Percentiles rank a stretch among this genome's conserved stretches.
phyloP scores from a whole-genome alignment of 805 yeast genomes.

The Candida sakaeoensis region DNA sequence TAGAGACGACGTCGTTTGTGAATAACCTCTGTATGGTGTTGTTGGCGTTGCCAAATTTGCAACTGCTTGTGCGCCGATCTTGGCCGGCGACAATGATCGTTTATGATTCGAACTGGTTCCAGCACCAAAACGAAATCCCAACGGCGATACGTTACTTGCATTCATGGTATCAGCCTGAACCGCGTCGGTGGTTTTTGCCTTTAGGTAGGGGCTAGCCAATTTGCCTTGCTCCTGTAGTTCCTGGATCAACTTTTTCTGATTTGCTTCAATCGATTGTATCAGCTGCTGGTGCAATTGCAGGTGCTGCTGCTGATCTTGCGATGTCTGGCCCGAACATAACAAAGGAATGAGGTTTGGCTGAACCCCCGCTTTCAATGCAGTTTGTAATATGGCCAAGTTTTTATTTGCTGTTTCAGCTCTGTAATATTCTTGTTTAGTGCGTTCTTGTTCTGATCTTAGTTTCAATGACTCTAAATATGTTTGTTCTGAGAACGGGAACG shows the following conservation, averaged over 20 bases:
- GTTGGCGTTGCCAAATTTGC: conserved; percentile 42
- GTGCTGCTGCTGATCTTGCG: conserved; percentile 11
- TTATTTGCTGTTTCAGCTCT: conserved; percentile 58
- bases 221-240: conserved; percentile 1
- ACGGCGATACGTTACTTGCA: conserved; percentile 31
- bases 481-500: conserved; percentile 56
- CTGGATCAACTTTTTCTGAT: neutral
- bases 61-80: conserved; percentile 70
- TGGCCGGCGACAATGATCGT: conserved; percentile 54
- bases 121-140: conserved; percentile 34
- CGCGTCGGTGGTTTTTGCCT: conserved; percentile 2
- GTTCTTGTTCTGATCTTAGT: conserved; percentile 69
- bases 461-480: conserved; percentile 57
- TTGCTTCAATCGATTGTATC: conserved; percentile 4
- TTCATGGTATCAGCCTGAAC: conserved; percentile 18
- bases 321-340: conserved; percentile 42
- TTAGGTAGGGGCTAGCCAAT: neutral
- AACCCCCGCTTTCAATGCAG: conserved; percentile 57
- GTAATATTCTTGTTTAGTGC: conserved; percentile 76
- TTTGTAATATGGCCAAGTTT: conserved; percentile 58
- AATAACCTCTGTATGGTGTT: conserved; percentile 25
- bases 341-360: conserved; percentile 63
- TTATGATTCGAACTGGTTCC: conserved; percentile 15
- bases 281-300: conserved; percentile 11
- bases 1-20: conserved; percentile 9